Conservation (phyloP, 1,284 basidiomycete species). For the Fistulina hepatica region DNA sequence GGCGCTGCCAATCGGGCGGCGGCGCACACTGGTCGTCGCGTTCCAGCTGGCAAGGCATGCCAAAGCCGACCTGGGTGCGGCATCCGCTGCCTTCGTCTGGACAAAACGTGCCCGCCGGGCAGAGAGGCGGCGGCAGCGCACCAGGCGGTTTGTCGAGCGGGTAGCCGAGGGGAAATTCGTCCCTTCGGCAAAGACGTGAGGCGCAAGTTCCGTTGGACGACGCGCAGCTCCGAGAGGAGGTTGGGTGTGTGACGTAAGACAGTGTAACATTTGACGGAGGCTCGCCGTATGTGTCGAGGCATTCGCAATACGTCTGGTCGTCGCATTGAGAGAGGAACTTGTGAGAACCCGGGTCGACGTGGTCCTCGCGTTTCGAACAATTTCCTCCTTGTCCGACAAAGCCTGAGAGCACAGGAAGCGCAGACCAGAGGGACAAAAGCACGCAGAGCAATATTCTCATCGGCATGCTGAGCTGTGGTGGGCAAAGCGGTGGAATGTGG, state of each 20-base stretch:
- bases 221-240: too few relatives aligned
- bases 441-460: too few relatives aligned
- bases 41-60: conserved; percentile 52
- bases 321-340: conserved; percentile 57
- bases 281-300: too few relatives aligned
- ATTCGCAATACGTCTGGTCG: conserved; percentile 45
- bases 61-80: conserved; percentile 32
- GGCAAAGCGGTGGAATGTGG: too few relatives aligned
- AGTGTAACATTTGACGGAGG: too few relatives aligned
- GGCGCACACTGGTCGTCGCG: conserved; percentile 60
- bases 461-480: too few relatives aligned
- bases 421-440: conserved; percentile 30
- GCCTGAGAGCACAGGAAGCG: neutral
- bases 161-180: conserved; percentile 55
- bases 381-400: neutral
- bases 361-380: conserved; percentile 34
- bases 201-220: conserved; percentile 34
- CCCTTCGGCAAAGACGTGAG: conserved; percentile 43
- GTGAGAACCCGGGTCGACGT: conserved; percentile 47
- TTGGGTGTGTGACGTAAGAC: too few relatives aligned
- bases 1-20: conserved; percentile 30
- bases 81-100: conserved; percentile 66
- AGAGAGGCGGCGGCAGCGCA: conserved; percentile 45
- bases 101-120: conserved; percentile 46
- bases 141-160: conserved; percentile 17